phyloP scores from a whole-genome alignment of 768 basidiomycete species.

The Rickenella mellea region DNA sequence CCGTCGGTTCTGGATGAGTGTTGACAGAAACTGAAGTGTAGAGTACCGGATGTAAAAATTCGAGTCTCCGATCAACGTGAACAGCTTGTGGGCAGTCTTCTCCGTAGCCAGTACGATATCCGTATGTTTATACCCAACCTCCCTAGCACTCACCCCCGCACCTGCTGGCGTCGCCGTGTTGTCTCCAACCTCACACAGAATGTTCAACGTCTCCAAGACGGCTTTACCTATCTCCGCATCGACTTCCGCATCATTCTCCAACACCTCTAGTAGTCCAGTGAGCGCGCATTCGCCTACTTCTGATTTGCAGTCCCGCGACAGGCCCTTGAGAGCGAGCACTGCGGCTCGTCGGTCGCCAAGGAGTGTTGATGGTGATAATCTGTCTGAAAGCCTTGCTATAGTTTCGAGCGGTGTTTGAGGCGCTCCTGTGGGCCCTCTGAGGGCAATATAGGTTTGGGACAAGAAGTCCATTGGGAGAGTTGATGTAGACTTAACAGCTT shows the following conservation, averaged over 20 bases:
- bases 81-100: conserved; percentile 62
- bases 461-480: conserved; percentile 61
- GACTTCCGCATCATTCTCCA: conserved; percentile 81
- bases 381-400: conserved; percentile 79
- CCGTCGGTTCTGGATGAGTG: conserved; percentile 74
- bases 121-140: conserved; percentile 77
- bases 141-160: too few species aligned
- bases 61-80: conserved; percentile 62
- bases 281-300: conserved; percentile 80
- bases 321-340: conserved; percentile 88
- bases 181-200: conserved; percentile 78
- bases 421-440: conserved; percentile 73
- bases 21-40: conserved; percentile 72
- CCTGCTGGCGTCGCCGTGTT: conserved; percentile 19
- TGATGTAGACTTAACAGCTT: too few species aligned
- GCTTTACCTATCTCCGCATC: conserved; percentile 92
- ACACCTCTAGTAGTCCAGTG: conserved; percentile 65
- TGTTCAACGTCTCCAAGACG: conserved; percentile 78
- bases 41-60: conserved; percentile 84
- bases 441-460: conserved; percentile 76
- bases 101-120: conserved; percentile 70
- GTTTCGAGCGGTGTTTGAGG: conserved; percentile 81
- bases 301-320: conserved; percentile 82
- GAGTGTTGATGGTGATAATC: conserved; percentile 82
- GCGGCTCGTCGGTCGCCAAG: conserved; percentile 90